Percentiles rank a stretch among this genome's conserved stretches.
phyloP scores from a whole-genome alignment of 2,329 filamentous ascomycete genomes.

The Alternaria sp. region DNA sequence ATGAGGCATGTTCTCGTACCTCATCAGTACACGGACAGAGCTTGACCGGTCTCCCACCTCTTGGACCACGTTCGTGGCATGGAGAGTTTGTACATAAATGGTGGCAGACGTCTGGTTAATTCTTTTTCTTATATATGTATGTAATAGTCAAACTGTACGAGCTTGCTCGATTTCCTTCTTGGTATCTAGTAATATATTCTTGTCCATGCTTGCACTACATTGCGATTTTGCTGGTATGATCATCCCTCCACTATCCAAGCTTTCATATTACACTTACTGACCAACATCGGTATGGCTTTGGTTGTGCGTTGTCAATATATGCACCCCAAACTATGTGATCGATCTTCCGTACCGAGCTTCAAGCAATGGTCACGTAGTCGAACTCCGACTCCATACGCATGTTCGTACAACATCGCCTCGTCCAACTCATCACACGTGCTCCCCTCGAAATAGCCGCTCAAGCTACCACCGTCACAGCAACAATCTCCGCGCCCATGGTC shows the following conservation, averaged over 20 bases:
- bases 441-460: not conserved
- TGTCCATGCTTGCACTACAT: not conserved
- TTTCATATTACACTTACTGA: not conserved
- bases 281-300: not conserved
- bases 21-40: constrained; percentile 3
- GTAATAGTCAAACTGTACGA: not conserved
- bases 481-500: not conserved
- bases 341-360: not conserved
- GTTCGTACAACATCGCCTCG: not conserved
- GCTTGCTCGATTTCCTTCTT: not conserved
- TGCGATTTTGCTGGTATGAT: not conserved
- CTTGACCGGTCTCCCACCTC: constrained; percentile 6
- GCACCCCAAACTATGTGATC: not conserved
- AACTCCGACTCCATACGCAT: not conserved
- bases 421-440: not conserved
- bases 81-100: constrained; percentile 1
- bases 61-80: not conserved
- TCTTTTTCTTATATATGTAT: constrained; percentile 4
- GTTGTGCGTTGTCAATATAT: not conserved
- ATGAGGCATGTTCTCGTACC: not conserved
- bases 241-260: not conserved
- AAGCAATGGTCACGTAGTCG: not conserved
- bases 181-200: not conserved
- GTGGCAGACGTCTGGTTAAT: constrained; percentile 10
- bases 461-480: not conserved